These are phyloP conservation scores for Colletotrichum paranaense DNA, from an alignment of 2,329 filamentous ascomycete genomes.

Conservation along the genomic window DNA sequence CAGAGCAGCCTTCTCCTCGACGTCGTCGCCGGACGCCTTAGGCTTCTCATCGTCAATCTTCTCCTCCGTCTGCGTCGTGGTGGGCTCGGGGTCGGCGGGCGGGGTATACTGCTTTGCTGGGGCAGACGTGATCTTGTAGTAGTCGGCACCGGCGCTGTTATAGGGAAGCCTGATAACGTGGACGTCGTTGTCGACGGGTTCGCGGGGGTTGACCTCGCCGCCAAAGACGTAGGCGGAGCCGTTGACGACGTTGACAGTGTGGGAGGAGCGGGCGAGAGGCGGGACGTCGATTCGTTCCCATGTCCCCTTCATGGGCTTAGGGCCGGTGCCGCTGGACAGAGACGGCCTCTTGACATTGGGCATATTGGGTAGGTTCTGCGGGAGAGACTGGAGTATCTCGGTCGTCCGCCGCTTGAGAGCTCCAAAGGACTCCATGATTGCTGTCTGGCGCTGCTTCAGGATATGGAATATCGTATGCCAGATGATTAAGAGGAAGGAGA, in stretches of 20 bases:
- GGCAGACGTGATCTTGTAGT: slow-evolving; percentile 65
- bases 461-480: not conserved
- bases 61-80: slow-evolving; percentile 14
- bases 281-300: slow-evolving; percentile 70
- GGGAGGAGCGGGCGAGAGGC: slow-evolving; percentile 77
- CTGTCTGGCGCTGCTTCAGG: not conserved
- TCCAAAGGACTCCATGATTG: slow-evolving; percentile 63
- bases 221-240: slow-evolving; percentile 77
- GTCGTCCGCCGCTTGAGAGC: slow-evolving; percentile 66
- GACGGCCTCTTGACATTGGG: slow-evolving; percentile 36
- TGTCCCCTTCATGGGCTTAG: slow-evolving; percentile 61
- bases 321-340: slow-evolving; percentile 21
- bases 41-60: not conserved
- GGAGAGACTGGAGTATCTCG: slow-evolving; percentile 62
- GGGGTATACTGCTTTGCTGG: slow-evolving; percentile 43
- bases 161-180: slow-evolving; percentile 73
- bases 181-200: slow-evolving; percentile 79
- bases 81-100: slow-evolving; percentile 35
- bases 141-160: slow-evolving; percentile 68
- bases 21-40: slow-evolving; percentile 35
- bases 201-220: slow-evolving; percentile 74
- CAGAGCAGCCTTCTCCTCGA: slow-evolving; percentile 36
- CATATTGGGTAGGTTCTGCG: slow-evolving; percentile 53
- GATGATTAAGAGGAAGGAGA: not conserved
- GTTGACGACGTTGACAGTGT: slow-evolving; percentile 72